These are phyloP conservation scores for Aspergillus cejpii DNA, from an alignment of 2,329 filamentous ascomycete species.

Conservation along the genomic window DNA sequence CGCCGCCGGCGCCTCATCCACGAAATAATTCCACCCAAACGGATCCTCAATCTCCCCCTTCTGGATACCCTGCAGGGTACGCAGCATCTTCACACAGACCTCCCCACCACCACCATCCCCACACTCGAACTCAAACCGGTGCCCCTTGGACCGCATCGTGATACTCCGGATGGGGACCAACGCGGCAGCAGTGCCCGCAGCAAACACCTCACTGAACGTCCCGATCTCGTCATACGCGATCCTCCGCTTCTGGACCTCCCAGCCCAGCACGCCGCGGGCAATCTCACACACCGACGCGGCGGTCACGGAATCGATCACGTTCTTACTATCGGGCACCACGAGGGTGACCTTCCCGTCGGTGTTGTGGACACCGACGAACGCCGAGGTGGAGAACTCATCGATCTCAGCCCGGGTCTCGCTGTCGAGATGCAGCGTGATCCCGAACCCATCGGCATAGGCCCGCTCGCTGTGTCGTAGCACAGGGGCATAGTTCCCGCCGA, in stretches of 20 bases:
- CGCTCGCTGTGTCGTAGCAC: constrained; percentile 81
- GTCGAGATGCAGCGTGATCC: constrained; percentile 93
- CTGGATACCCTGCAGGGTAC: constrained; percentile 78
- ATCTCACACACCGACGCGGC: constrained; percentile 71
- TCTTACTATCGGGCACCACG: constrained; percentile 79
- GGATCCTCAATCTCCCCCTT: constrained; percentile 68
- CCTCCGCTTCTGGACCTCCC: constrained; percentile 69
- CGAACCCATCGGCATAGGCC: constrained; percentile 70
- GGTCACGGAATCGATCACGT: constrained; percentile 82
- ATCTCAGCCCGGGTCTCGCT: constrained; percentile 75
- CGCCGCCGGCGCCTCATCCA: constrained; percentile 28
- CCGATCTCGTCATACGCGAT: constrained; percentile 56
- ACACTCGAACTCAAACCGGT: constrained; percentile 51
- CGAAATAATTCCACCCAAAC: constrained; percentile 60
- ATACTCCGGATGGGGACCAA: constrained; percentile 90
- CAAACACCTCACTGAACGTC: constrained; percentile 72
- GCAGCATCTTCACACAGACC: constrained; percentile 64
- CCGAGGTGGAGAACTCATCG: constrained; percentile 92
- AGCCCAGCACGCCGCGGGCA: constrained; percentile 64
- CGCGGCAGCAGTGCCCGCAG: constrained; percentile 83
- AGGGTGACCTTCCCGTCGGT: constrained; percentile 60
- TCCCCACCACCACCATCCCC: constrained; percentile 52
- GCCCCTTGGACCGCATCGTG: constrained; percentile 57
- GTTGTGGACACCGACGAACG: constrained; percentile 74
- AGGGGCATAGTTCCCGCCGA: constrained; percentile 93